Conservation (phyloP, 352 stramenopile species). For the Aphanomyces euteiches region DNA sequence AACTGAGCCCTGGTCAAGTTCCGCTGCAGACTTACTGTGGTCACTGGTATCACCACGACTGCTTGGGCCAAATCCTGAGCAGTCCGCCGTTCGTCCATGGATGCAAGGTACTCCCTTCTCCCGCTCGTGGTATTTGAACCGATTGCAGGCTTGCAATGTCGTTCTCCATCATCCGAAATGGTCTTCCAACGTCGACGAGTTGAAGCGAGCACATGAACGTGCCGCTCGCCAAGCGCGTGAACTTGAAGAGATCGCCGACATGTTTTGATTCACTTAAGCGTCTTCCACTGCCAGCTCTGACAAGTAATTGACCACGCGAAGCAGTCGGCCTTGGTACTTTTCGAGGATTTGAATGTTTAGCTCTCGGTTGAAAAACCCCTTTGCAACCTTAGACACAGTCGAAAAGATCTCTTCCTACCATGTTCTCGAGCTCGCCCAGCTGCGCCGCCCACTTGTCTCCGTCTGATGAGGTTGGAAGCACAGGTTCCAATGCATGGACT, state of each 20-base stretch:
- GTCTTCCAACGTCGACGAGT: slow-evolving; percentile 18
- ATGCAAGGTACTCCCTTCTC: neutral
- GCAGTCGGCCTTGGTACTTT: slow-evolving; percentile 71
- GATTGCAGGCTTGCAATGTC: slow-evolving; percentile 17
- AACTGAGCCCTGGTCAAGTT: neutral
- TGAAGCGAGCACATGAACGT: neutral
- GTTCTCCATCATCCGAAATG: slow-evolving; percentile 21
- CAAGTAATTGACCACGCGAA: slow-evolving; percentile 81
- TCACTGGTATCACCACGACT: slow-evolving; percentile 25
- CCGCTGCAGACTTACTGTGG: slow-evolving; percentile 20
- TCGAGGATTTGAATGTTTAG: slow-evolving; percentile 71
- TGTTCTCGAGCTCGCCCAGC: slow-evolving; percentile 53
- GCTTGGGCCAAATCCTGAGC: slow-evolving; percentile 12
- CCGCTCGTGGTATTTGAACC: too few species aligned
- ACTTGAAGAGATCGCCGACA: slow-evolving; percentile 25
- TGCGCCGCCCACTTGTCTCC: slow-evolving; percentile 64
- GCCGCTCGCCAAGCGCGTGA: neutral
- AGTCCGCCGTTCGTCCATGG: slow-evolving; percentile 18
- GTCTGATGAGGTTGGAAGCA: slow-evolving; percentile 42
- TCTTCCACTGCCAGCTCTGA: slow-evolving; percentile 46
- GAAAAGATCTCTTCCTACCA: slow-evolving; percentile 32
- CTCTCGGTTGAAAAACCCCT: slow-evolving; percentile 58
- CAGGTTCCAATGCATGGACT: slow-evolving; percentile 69
- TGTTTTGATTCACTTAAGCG: slow-evolving; percentile 23
- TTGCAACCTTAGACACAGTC: neutral